phyloP scores from a whole-genome alignment of 2,329 filamentous ascomycete species.

The Scleromitrula shiraiana region DNA sequence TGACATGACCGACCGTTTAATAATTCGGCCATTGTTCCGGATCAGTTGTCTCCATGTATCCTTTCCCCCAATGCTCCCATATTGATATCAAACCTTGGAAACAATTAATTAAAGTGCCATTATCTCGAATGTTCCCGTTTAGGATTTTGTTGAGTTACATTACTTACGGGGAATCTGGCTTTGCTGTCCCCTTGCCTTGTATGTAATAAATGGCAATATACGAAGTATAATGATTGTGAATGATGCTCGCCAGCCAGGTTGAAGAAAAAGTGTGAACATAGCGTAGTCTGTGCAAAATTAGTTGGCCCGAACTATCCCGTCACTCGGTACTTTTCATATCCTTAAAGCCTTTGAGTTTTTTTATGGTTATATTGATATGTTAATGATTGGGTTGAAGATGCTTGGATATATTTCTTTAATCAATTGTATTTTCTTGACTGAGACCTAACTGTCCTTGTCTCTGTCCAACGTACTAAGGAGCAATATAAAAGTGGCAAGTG shows the following conservation, averaged over 20 bases:
- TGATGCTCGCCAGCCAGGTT: not conserved
- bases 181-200: not conserved
- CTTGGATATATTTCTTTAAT: not conserved
- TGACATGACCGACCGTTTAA: slow-evolving; percentile 2
- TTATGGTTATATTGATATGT: too few relatives aligned
- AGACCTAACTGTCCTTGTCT: not conserved
- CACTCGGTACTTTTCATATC: not conserved
- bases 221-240: not conserved
- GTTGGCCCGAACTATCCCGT: not conserved
- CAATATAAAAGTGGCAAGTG: not conserved
- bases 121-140: not conserved
- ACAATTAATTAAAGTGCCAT: not conserved
- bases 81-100: not conserved
- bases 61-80: too few relatives aligned
- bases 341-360: too few relatives aligned
- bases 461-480: too few relatives aligned
- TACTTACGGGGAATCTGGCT: not conserved
- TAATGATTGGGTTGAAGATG: not conserved
- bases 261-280: not conserved
- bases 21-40: not conserved
- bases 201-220: not conserved
- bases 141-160: not conserved
- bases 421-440: not conserved
- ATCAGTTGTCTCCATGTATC: not conserved
- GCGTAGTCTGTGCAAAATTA: not conserved